Base-by-base conservation (phyloP, 495 filamentous ascomycete genomes). In the Penicillium simplicissimum region DNA sequence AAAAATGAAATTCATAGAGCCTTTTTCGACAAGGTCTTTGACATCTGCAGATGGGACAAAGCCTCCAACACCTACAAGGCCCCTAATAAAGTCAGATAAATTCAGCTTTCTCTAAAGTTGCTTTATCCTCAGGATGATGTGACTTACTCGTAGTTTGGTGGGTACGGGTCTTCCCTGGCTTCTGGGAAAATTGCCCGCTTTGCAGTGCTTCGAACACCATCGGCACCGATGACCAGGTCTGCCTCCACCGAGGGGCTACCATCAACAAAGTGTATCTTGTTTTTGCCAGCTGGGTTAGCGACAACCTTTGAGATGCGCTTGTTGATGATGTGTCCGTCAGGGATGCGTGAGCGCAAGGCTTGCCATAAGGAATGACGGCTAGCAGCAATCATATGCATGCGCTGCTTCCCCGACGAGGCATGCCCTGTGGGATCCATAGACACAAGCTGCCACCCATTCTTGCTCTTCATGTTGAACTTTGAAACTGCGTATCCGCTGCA, bases 221-320 rank as follows among this genome's bases (percentile, higher is more conserved):
- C 86, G 0, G 84, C 83, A n/a, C 83, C 86, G 63, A 89, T 77
- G 2, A 87, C 74, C 59, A 90, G 57, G 71, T 83, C 83, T 0
- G 76, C 81, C 15, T 76, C 69, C 4, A 77, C 76, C 4, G 68
- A 65, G 0, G 56, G 10, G 49, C 69, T 72, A 5, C 57, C 73
- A 56, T 78, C 75, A 0, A 57, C 64, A 48, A 81, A 79, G 9
- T 59, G 47, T 15, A 77, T 43, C 13, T 55, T 14, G 31, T 76
- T 70, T 31, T 48, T 60, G 3, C 63, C 65, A 38, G 62, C 48
- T 14, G 58, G 13, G 1, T 61, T 49, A 15, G 70, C 59, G 14
- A 70, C 49, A 0, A 81, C 68, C 8, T 55, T 37, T 2, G 37
- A 52, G 0, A 81, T 61, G 9, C 69, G 60, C 54, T 67, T 71